Evolutionary conservation across 129 eudicot genomes (phyloP).

Genomic region (Pseudognaphalium luteoalbum): DNA sequence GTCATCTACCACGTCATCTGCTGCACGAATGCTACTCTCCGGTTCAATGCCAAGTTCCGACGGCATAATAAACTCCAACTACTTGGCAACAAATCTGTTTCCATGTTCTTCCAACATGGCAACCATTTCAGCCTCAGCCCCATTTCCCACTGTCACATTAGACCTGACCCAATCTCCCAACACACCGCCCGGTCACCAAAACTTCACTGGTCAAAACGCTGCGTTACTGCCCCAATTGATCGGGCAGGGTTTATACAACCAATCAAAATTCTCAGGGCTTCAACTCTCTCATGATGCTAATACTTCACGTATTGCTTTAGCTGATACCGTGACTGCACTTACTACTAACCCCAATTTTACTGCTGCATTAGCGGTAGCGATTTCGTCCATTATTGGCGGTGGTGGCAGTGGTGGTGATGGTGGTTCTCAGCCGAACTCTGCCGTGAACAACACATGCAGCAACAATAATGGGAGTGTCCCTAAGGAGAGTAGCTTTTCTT

Average conservation of each 20-base stretch:
- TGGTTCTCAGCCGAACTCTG: slow-evolving; percentile 34
- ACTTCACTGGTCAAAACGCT: slow-evolving; percentile 25
- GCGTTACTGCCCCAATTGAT: slow-evolving; percentile 57
- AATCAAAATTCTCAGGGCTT: slow-evolving; percentile 65
- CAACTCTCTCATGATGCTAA: slow-evolving; percentile 43
- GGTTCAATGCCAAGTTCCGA: slow-evolving; percentile 78
- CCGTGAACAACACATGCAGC: slow-evolving; percentile 22
- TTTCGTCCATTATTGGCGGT: slow-evolving; percentile 50
- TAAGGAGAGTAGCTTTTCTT: slow-evolving; percentile 36
- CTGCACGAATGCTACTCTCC: slow-evolving; percentile 70
- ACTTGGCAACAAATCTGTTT: slow-evolving; percentile 53
- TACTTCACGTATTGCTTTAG: slow-evolving; percentile 32
- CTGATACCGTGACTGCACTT: slow-evolving; percentile 49
- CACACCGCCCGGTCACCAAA: slow-evolving; percentile 36
- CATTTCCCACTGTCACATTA: slow-evolving; percentile 70
- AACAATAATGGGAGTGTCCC: slow-evolving; percentile 35
- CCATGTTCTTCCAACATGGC: slow-evolving; percentile 68
- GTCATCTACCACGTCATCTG: slow-evolving; percentile 65
- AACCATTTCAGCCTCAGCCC: slow-evolving; percentile 73
- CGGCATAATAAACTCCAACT: slow-evolving; percentile 56
- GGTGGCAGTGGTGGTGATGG: slow-evolving; percentile 22
- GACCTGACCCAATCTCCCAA: slow-evolving; percentile 69
- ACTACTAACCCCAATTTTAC: slow-evolving; percentile 60
- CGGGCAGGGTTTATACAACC: slow-evolving; percentile 58
- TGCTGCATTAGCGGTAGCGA: slow-evolving; percentile 53